Evolutionary conservation across 2,329 filamentous ascomycete genomes (phyloP), one percentile per base, ranked within the genome.

Genomic region (Ambrosiella xylebori): DNA sequence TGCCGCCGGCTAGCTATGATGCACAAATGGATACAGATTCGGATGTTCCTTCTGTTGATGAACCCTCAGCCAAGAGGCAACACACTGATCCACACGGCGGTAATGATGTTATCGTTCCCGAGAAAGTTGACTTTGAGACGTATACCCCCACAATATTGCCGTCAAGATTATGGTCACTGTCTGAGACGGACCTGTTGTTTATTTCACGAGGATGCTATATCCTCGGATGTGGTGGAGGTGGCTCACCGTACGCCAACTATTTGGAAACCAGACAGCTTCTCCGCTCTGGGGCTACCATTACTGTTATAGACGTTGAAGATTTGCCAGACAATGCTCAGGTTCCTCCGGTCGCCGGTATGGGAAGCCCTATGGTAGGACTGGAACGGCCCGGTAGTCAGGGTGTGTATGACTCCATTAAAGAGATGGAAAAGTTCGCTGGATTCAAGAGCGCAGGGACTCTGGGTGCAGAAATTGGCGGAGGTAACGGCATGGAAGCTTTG

Each of bases 351-450:
- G 63, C 63, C 0, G 61, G 61, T 1, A 57, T 65, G 15, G 64
- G 64, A 1, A 64, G 62, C 3, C 64, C 64, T 1, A 63, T 63
- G 2, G 64, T 65, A 1, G 62, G 63, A 2, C 59, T 64, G 27
- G 64, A 64, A 44, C 56, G 64, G 0, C 61, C 61, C 13, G 63
- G 61, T 0, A 63, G 63, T 2, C 54, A 64, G 37, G 63, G 60
- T 65, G 73, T 78, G 63, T 68, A 74, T 45, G 67, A 78, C 54
- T 70, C 75, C 1, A 75, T 77, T 60, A 63, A 64, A 1, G 77
- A 78, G 63, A 69, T 84, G 9, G 74, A 76, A 53, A n/a, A 41
- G 38, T 73, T 76, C 36, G 70, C 75, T 2, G 36, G 51, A 9
- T 60, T 62, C 37, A 60, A 50, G 40, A 57, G 47, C 8, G 39